phyloP scores from a whole-genome alignment of 345 rosid species.

The Gossypium raimondii region DNA sequence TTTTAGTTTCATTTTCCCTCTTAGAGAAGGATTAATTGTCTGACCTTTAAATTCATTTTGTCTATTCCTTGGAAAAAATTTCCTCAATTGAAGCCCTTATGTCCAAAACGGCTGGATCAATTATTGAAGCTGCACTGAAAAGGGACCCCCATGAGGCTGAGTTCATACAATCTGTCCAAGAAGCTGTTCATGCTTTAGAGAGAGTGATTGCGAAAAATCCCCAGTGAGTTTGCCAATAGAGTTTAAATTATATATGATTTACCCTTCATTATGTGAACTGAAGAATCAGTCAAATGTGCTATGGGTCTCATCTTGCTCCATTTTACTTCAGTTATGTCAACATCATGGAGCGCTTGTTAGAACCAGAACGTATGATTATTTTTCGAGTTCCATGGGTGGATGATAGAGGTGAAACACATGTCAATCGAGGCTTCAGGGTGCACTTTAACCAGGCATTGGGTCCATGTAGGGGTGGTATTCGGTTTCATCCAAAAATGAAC shows the following conservation, averaged over 20 bases:
- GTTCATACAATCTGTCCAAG: slow-evolving; percentile 92
- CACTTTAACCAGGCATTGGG: slow-evolving; percentile 95
- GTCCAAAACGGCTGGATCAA: slow-evolving; percentile 99
- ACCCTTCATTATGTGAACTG: slow-evolving; percentile 17
- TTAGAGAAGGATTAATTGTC: background rate
- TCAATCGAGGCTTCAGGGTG: slow-evolving; percentile 90
- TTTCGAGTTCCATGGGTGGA: slow-evolving; percentile 98
- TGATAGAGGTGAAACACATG: slow-evolving; percentile 97
- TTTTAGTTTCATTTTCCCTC: slow-evolving; percentile 3
- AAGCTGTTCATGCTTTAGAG: slow-evolving; percentile 93
- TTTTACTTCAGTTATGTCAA: slow-evolving; percentile 72
- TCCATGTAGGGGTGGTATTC: slow-evolving; percentile 96
- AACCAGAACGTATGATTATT: slow-evolving; percentile 88
- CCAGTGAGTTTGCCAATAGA: slow-evolving; percentile 58
- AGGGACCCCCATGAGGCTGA: slow-evolving; percentile 97
- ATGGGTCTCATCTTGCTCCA: slow-evolving; percentile 20
- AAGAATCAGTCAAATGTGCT: slow-evolving; percentile 12
- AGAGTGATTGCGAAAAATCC: slow-evolving; percentile 96
- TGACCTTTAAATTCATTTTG: slow-evolving; percentile 16
- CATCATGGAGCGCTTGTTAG: slow-evolving; percentile 90
- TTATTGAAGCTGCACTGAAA: slow-evolving; percentile 77
- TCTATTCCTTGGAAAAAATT: slow-evolving; percentile 19
- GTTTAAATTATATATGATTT: slow-evolving; percentile 25
- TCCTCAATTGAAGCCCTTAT: slow-evolving; percentile 76
- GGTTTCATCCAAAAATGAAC: slow-evolving; percentile 90